Percentiles rank a stretch among this genome's conserved stretches.
phyloP scores from a whole-genome alignment of 441 rosid genomes.

The Corymbia calophylla region DNA sequence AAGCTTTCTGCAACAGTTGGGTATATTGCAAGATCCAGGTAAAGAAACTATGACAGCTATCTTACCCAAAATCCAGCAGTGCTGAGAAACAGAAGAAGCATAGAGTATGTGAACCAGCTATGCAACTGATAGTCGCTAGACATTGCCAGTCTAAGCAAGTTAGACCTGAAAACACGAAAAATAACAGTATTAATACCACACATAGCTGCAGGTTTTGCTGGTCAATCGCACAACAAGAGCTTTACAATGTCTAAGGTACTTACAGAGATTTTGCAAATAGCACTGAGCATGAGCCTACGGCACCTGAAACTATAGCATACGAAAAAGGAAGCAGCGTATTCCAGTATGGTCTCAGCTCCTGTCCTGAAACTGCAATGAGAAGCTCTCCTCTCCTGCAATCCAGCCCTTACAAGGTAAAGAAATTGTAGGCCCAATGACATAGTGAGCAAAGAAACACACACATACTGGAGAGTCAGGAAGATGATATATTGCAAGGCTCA shows the following conservation, averaged over 20 bases:
- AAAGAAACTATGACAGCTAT: neutral
- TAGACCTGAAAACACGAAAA: slow-evolving; percentile 37
- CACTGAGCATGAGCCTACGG: slow-evolving; percentile 94
- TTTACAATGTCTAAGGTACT: slow-evolving; percentile 17
- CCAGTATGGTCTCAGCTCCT: slow-evolving; percentile 79
- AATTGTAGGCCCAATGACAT: neutral
- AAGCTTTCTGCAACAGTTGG: neutral
- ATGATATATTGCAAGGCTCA: slow-evolving; percentile 15
- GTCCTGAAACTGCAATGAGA: slow-evolving; percentile 55
- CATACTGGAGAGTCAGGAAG: neutral
- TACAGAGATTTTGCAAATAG: slow-evolving; percentile 97
- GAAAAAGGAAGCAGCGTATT: slow-evolving; percentile 88
- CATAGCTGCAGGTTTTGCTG: neutral
- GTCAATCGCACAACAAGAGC: neutral
- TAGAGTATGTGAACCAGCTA: slow-evolving; percentile 96
- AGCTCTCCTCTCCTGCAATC: slow-evolving; percentile 81
- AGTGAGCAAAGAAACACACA: neutral
- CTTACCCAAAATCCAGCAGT: slow-evolving; percentile 99
- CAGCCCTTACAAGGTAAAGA: neutral
- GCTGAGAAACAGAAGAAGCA: slow-evolving; percentile 89
- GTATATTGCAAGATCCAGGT: neutral
- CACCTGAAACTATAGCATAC: slow-evolving; percentile 95
- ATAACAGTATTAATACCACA: neutral
- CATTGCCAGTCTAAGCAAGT: slow-evolving; percentile 90
- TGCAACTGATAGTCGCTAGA: slow-evolving; percentile 78